A percentile compares a stretch with the other conserved stretches of the same genome.
phyloP scores from a whole-genome alignment of 2,329 filamentous ascomycete species.

The Hypoxylon sp. region DNA sequence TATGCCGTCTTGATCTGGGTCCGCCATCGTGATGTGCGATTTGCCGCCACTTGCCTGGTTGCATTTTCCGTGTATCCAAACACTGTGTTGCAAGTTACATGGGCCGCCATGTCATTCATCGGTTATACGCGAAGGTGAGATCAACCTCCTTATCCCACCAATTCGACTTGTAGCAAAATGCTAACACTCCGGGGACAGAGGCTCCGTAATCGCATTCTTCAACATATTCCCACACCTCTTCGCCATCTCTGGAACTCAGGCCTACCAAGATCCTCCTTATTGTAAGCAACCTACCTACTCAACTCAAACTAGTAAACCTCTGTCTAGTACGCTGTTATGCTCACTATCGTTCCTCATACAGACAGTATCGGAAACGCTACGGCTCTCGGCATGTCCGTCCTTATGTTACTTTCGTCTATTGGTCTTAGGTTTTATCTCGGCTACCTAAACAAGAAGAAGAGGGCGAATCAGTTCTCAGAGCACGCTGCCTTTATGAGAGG shows the following conservation, averaged over 20 bases:
- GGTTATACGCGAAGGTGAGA: conserved; percentile 47
- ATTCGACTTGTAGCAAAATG: too few relatives aligned
- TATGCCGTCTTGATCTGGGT: conserved; percentile 45
- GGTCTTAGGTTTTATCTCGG: conserved; percentile 35
- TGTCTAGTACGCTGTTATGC: background rate
- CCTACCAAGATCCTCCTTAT: conserved; percentile 45
- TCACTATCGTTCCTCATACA: conserved; percentile 20
- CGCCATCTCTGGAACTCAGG: conserved; percentile 45
- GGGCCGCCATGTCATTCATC: conserved; percentile 47
- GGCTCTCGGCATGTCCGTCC: conserved; percentile 37
- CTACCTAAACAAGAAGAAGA: conserved; percentile 42
- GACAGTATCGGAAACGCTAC: conserved; percentile 40
- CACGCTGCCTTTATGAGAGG: conserved; percentile 22
- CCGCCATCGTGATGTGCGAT: conserved; percentile 38
- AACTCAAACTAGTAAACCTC: background rate
- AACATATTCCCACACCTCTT: conserved; percentile 44
- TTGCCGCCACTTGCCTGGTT: conserved; percentile 45
- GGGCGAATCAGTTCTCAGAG: conserved; percentile 29
- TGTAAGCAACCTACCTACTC: conserved; percentile 36
- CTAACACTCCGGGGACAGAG: conserved; percentile 25
- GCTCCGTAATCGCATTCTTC: conserved; percentile 43
- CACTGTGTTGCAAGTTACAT: conserved; percentile 44
- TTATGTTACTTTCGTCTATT: conserved; percentile 37
- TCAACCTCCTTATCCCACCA: background rate
- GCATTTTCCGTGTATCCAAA: conserved; percentile 44